Percentiles rank a stretch among this genome's conserved stretches.
Evolutionary conservation across 176 grass and related monocot genomes (phyloP).

Genomic region (Tuctoria greenei): DNA sequence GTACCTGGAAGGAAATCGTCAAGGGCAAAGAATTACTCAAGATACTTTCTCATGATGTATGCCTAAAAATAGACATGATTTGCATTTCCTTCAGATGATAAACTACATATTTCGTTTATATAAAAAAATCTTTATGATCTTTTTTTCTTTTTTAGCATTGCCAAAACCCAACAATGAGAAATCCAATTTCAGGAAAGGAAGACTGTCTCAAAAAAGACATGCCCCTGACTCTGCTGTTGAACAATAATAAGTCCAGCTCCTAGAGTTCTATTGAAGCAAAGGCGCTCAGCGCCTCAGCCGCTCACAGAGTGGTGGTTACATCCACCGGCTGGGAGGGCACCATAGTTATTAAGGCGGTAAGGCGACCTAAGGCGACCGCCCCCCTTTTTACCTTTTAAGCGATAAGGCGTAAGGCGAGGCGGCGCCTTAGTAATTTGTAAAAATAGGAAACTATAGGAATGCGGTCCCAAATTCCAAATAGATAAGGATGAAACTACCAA

Average conservation of each 20-base stretch:
- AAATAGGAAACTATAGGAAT: no score
- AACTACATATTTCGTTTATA: not conserved
- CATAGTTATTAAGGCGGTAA: no score
- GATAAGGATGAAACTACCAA: no score
- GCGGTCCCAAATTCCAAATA: no score
- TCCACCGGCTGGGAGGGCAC: no score
- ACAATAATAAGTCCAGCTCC: not conserved
- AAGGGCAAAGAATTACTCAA: not conserved
- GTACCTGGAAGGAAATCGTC: constrained; percentile 58
- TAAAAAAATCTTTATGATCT: not conserved
- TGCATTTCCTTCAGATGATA: constrained; percentile 3
- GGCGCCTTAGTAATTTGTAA: no score
- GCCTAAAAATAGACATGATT: not conserved
- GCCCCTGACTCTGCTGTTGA: not conserved
- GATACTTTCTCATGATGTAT: not conserved
- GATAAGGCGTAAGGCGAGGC: no score
- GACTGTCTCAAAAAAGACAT: not conserved
- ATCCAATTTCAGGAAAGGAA: not conserved
- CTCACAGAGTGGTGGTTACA: no score
- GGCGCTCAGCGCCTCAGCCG: no score
- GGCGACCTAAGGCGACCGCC: no score
- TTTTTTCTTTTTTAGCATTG: not conserved
- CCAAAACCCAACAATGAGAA: not conserved
- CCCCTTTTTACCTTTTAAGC: no score
- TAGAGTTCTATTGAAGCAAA: not conserved